Base-by-base conservation (phyloP, 495 filamentous ascomycete species). In the Filosporella fistucella region DNA sequence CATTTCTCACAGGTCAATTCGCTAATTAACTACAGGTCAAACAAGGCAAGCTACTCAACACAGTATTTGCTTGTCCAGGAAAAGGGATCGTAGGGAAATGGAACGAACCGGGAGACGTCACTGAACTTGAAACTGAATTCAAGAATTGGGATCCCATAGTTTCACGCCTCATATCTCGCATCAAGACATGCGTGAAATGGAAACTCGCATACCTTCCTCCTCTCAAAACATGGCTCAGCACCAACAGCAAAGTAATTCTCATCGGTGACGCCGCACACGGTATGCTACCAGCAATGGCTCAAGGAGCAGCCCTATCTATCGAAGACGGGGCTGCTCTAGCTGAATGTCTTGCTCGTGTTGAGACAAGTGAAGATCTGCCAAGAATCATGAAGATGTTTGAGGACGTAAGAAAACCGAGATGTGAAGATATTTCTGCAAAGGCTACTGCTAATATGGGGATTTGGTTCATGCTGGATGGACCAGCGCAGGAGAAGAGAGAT, bases 21-120 rank as follows among this genome's bases (percentile, higher is more conserved):
- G 1, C 72, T 77, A 36, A 78, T 84, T 5, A 54, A 54, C 32
- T 54, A 47, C 23, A 47, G 51, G 44, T 88, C 2, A 67, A 76
- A 5, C 75, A 73, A 1, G 82, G 83, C 0, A 56, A 72, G 18
- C 67, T 84, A 62, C 80, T 79, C 49, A 88, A 88, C 52, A 75
- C 87, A 45, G 84, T 87, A 0, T 61, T 88, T 2, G 54, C 87
- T 9, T 77, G 81, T 14, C 85, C 85, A 1, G 85, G 88, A 55
- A 76, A 83, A 52, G 64, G 88, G 41, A 82, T 81, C 0, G 33
- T 36, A 14, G n/a, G 18, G n/a, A 17, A 36, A 7, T 36, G 33
- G 33, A 16, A 36, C 5, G n/a, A 12, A 7, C 18, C 33, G 18
- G 33, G 33, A 12, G n/a, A 12, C 7, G 5, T 4, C 4, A 8